phyloP scores from a whole-genome alignment of 1,139 yeast genomes.

The Hyphopichia fennica region DNA sequence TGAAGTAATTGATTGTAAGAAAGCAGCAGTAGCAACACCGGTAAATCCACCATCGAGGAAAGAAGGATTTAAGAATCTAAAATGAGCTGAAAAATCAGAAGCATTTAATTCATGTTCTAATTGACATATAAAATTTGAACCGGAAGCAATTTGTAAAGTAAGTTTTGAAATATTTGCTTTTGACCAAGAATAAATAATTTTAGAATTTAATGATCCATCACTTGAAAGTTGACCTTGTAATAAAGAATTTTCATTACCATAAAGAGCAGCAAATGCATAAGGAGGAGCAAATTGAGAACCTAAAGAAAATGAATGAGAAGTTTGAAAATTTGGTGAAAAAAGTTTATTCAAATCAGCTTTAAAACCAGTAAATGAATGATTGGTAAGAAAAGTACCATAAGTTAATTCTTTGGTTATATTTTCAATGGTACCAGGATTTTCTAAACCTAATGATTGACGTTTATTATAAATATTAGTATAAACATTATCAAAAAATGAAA shows the following conservation, averaged over 20 bases:
- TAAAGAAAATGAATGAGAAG: slow-evolving; percentile 88
- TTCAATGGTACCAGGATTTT: slow-evolving; percentile 94
- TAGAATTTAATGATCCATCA: slow-evolving; percentile 82
- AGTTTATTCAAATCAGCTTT: slow-evolving; percentile 96
- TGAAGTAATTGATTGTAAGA: slow-evolving; percentile 86
- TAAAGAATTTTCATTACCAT: slow-evolving; percentile 82
- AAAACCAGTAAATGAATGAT: slow-evolving; percentile 91
- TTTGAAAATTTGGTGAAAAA: slow-evolving; percentile 91
- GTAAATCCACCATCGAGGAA: slow-evolving; percentile 61
- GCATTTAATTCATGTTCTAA: slow-evolving; percentile 96
- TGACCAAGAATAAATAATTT: slow-evolving; percentile 92
- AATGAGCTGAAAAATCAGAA: slow-evolving; percentile 80
- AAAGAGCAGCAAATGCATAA: slow-evolving; percentile 88
- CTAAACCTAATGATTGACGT: slow-evolving; percentile 76
- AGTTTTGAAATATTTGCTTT: slow-evolving; percentile 76
- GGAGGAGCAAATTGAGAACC: slow-evolving; percentile 89
- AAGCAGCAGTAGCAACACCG: slow-evolving; percentile 90
- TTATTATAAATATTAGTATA: slow-evolving; percentile 73
- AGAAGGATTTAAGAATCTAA: slow-evolving; percentile 90
- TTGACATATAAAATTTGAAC: slow-evolving; percentile 94
- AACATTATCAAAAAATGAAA: slow-evolving; percentile 76
- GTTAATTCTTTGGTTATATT: slow-evolving; percentile 90
- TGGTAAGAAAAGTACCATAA: slow-evolving; percentile 87
- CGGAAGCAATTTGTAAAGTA: slow-evolving; percentile 83
- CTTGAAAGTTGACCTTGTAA: slow-evolving; percentile 91